Evolutionary conservation across 2,329 filamentous ascomycete species (phyloP).

Genomic region (Orbilia oligospora): DNA sequence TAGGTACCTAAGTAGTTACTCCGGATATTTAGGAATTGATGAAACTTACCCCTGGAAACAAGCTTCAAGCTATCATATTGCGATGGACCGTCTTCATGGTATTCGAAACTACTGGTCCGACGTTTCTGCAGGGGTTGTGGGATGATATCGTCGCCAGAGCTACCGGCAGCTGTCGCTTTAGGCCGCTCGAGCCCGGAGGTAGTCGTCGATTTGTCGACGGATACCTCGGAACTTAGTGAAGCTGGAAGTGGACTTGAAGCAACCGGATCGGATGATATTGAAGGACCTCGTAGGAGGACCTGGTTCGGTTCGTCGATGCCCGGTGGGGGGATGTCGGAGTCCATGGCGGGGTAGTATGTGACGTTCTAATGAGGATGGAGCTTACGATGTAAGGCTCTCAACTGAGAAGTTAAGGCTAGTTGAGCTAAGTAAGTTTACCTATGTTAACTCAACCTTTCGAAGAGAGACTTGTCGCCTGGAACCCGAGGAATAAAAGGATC

Average conservation of each 20-base stretch:
- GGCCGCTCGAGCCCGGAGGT: slow-evolving; percentile 18
- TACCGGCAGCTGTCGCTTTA: background rate
- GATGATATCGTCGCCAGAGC: slow-evolving; percentile 7
- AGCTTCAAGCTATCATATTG: slow-evolving; percentile 56
- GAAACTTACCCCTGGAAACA: slow-evolving; percentile 37
- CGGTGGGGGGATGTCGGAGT: slow-evolving; percentile 41
- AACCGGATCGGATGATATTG: background rate
- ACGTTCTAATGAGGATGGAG: too few relatives aligned
- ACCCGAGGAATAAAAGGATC: too few relatives aligned
- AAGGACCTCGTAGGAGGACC: slow-evolving; percentile 33
- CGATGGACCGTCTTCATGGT: slow-evolving; percentile 52
- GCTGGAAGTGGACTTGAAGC: background rate
- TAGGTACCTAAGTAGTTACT: too few relatives aligned
- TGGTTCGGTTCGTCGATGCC: slow-evolving; percentile 44
- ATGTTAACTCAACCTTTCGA: too few relatives aligned
- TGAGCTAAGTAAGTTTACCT: too few relatives aligned
- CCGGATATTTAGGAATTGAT: background rate
- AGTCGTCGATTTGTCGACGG: background rate
- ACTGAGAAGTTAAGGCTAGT: too few relatives aligned
- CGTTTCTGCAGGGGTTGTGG: slow-evolving; percentile 49
- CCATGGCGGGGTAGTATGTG: slow-evolving; percentile 40
- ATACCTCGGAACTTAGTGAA: slow-evolving; percentile 6
- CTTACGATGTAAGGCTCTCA: background rate
- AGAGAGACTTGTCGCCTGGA: too few relatives aligned
- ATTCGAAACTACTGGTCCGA: slow-evolving; percentile 57